phyloP scores from a whole-genome alignment of 768 basidiomycete species.

The Rhizopogon sp. region DNA sequence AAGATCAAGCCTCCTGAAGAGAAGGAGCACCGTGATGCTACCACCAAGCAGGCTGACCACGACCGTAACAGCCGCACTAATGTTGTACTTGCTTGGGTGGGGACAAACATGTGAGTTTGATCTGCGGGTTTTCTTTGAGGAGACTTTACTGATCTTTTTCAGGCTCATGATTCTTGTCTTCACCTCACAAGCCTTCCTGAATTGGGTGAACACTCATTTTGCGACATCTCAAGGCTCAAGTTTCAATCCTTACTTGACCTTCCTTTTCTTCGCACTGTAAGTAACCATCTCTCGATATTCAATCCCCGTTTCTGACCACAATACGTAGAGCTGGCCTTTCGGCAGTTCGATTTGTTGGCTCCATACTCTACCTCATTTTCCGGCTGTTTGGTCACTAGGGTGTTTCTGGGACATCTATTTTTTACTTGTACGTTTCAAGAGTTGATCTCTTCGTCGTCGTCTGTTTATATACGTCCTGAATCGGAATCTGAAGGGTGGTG shows the following conservation, averaged over 20 bases:
- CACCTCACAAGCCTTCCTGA: conserved; percentile 70
- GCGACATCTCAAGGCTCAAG: conserved; percentile 40
- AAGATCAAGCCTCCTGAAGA: conserved; percentile 63
- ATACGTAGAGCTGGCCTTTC: conserved; percentile 66
- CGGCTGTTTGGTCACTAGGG: conserved; percentile 49
- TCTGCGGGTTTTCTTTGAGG: conserved; percentile 4
- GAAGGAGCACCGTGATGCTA: conserved; percentile 80
- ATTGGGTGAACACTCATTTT: conserved; percentile 64
- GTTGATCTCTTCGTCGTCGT: not conserved
- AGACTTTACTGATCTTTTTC: conserved; percentile 4
- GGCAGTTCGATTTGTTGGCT: conserved; percentile 76
- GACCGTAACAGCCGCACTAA: conserved; percentile 83
- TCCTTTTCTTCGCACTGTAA: conserved; percentile 68
- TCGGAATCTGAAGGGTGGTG: not conserved
- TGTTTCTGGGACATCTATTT: not conserved
- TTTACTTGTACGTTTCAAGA: not conserved
- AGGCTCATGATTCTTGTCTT: conserved; percentile 71
- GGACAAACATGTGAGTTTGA: conserved; percentile 70
- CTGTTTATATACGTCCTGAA: not conserved
- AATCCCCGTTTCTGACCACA: not conserved
- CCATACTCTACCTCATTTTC: conserved; percentile 73
- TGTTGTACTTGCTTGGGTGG: conserved; percentile 79
- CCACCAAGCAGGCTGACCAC: conserved; percentile 85
- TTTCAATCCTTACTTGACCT: conserved; percentile 88
- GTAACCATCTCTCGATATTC: conserved; percentile 10